Conservation (phyloP, 2,329 filamentous ascomycete genomes). For the Fusarium cyanostomum region DNA sequence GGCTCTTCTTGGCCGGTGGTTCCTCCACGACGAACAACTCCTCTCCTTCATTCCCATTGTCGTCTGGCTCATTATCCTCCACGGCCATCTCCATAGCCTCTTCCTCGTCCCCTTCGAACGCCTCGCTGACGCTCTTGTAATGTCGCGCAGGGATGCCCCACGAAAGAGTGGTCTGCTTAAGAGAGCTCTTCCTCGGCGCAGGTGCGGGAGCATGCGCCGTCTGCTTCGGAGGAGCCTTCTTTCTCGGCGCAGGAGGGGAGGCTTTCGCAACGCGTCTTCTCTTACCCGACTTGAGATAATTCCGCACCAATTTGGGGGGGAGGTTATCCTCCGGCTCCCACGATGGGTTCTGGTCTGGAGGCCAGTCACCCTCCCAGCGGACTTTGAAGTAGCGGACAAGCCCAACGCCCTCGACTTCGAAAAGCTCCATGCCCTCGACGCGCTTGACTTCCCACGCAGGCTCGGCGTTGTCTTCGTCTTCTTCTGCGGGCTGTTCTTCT, state of each 20-base stretch:
- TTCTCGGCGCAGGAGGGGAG: background rate
- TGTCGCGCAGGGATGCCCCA: conserved; percentile 36
- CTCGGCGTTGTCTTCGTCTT: conserved; percentile 28
- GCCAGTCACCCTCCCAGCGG: conserved; percentile 67
- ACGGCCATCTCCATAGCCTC: background rate
- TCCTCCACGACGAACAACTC: conserved; percentile 47
- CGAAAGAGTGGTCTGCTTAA: conserved; percentile 35
- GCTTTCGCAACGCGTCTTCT: conserved; percentile 14
- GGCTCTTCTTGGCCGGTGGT: conserved; percentile 23
- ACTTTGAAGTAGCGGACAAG: conserved; percentile 60
- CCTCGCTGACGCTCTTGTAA: conserved; percentile 46
- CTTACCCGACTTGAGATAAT: conserved; percentile 49
- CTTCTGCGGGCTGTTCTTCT: background rate
- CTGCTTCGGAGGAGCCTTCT: conserved; percentile 28
- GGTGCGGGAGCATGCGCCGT: conserved; percentile 4
- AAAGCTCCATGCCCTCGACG: conserved; percentile 54
- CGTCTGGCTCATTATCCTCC: background rate
- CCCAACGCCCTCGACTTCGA: conserved; percentile 49
- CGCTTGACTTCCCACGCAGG: conserved; percentile 55
- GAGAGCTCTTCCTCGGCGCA: conserved; percentile 30
- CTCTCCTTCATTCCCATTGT: conserved; percentile 23
- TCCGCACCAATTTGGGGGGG: conserved; percentile 50
- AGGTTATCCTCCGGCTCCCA: conserved; percentile 68
- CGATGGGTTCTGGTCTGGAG: conserved; percentile 63
- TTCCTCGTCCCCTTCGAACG: conserved; percentile 39